Percentiles rank a stretch among this genome's conserved stretches.
Conservation (phyloP, 2,329 filamentous ascomycete genomes). For the Stenocarpella maydis region DNA sequence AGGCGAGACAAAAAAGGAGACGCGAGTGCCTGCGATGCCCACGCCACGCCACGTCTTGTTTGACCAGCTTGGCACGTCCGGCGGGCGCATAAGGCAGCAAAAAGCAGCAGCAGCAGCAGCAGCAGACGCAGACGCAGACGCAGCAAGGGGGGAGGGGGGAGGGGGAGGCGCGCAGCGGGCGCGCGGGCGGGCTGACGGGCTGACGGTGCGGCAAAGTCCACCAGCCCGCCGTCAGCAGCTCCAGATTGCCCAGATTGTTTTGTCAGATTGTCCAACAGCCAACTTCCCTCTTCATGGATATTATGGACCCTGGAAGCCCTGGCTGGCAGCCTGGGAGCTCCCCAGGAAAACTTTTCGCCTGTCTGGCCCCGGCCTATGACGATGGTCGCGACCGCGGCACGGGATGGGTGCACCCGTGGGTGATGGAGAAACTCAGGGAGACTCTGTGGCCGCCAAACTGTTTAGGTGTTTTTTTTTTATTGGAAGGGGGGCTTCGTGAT, state of each 20-base stretch:
- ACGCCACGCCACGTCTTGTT: constrained; percentile 16
- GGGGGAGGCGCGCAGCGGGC: neutral
- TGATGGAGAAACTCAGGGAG: constrained; percentile 17
- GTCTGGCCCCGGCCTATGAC: constrained; percentile 18
- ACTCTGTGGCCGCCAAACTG: constrained; percentile 14
- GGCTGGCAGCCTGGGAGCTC: neutral
- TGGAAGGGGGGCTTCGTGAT: too few species aligned
- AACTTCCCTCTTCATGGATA: constrained; percentile 15
- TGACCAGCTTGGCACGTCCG: constrained; percentile 1
- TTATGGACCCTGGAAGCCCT: neutral
- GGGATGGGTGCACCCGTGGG: constrained; percentile 9
- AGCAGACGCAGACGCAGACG: too few species aligned
- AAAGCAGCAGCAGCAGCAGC: too few species aligned
- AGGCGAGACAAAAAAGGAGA: neutral
- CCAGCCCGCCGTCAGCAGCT: neutral
- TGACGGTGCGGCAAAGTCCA: neutral
- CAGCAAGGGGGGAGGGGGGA: constrained; percentile 1
- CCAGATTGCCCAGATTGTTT: too few species aligned
- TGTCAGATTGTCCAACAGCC: neutral
- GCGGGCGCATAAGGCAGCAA: neutral
- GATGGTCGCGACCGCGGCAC: constrained; percentile 4
- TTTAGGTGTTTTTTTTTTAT: constrained; percentile 11
- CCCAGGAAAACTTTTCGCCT: constrained; percentile 18
- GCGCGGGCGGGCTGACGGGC: constrained; percentile 1
- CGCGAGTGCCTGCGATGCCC: neutral